Evolutionary conservation across 164 flowering plant species (phyloP).

Genomic region (Tetrastigma voinierianum): DNA sequence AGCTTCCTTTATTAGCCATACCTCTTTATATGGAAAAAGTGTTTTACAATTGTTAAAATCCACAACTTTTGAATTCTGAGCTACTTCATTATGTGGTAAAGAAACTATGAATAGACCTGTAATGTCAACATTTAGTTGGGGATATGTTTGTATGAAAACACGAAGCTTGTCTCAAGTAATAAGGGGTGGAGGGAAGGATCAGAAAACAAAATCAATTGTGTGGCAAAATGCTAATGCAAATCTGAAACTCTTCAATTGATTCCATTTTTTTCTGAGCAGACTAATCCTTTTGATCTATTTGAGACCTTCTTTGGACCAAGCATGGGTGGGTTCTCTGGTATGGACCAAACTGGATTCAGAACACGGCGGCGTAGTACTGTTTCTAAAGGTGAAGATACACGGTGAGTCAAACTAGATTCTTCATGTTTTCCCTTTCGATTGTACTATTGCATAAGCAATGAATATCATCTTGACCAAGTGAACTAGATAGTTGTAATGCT

Average conservation of each 20-base stretch:
- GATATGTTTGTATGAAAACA: too few relatives aligned
- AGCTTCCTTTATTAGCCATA: too few relatives aligned
- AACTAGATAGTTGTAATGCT: too few relatives aligned
- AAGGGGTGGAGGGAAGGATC: not conserved
- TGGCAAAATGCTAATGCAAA: not conserved
- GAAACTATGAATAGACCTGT: too few relatives aligned
- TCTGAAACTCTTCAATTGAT: not conserved
- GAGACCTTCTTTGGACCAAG: constrained; percentile 94
- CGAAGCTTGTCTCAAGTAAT: not conserved
- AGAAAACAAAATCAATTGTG: not conserved
- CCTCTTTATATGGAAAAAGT: too few relatives aligned
- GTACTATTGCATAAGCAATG: too few relatives aligned
- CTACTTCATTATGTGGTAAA: too few relatives aligned
- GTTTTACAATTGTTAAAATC: too few relatives aligned
- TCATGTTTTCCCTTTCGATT: too few relatives aligned
- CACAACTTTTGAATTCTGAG: too few relatives aligned
- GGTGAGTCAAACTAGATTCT: constrained; percentile 47
- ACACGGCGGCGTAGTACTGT: constrained; percentile 66
- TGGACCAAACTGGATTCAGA: constrained; percentile 73
- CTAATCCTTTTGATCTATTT: constrained; percentile 97
- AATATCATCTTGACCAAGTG: too few relatives aligned
- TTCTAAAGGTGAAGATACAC: constrained; percentile 88
- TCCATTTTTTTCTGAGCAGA: constrained; percentile 34
- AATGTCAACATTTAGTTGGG: too few relatives aligned
- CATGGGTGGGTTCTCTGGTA: constrained; percentile 83